These are phyloP conservation scores for Plenodomus tracheiphilus DNA, from an alignment of 2,329 filamentous ascomycete genomes.

Conservation along the genomic window DNA sequence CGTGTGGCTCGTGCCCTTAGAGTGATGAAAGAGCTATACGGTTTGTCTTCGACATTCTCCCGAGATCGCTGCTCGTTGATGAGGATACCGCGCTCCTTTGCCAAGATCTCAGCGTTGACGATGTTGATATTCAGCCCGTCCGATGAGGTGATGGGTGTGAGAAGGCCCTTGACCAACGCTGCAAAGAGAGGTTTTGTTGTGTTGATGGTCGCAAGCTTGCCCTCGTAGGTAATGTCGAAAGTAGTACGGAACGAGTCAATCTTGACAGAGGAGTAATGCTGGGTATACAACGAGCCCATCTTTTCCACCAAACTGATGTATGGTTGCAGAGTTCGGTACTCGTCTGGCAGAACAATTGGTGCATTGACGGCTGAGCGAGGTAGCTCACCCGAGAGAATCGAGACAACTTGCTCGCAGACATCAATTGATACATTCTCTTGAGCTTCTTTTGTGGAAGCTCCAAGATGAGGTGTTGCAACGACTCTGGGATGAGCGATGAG, in stretches of 20 bases:
- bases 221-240: constrained; percentile 78
- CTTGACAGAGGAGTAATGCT: constrained; percentile 63
- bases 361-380: constrained; percentile 80
- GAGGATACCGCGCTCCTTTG: constrained; percentile 75
- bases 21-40: constrained; percentile 72
- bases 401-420: constrained; percentile 77
- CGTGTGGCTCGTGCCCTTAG: constrained; percentile 59
- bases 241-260: constrained; percentile 59
- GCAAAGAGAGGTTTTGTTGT: constrained; percentile 81
- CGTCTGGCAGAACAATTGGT: constrained; percentile 77
- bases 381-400: constrained; percentile 72
- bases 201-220: constrained; percentile 69
- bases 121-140: constrained; percentile 76
- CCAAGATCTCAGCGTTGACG: constrained; percentile 76
- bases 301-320: constrained; percentile 77
- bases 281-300: constrained; percentile 78
- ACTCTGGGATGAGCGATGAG: constrained; percentile 72
- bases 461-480: constrained; percentile 77
- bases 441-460: constrained; percentile 78
- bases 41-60: constrained; percentile 61
- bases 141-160: constrained; percentile 67
- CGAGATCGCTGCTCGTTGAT: constrained; percentile 73
- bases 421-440: constrained; percentile 84
- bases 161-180: constrained; percentile 75
- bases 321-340: constrained; percentile 76